Base-by-base conservation (phyloP, 148 eudicot genomes). In the Diospyros kaki region DNA sequence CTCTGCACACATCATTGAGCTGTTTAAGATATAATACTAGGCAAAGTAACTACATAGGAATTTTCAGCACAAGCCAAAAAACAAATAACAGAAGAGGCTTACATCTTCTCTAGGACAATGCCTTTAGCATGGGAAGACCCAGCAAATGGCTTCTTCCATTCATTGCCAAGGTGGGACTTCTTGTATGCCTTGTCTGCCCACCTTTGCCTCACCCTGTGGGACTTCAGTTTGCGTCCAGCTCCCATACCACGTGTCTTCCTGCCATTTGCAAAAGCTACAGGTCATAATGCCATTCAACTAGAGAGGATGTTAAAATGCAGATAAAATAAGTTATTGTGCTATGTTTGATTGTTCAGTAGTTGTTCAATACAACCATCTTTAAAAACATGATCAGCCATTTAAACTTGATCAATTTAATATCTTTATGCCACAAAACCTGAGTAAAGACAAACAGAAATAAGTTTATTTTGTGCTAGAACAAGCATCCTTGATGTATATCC, bases 121-220 rank as follows among this genome's bases (percentile, higher is more conserved):
- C 98, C 98, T 69, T 93, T 93, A 38, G 97, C 98, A 52, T 93
- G 98, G 39, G 98, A 93, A 45, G 97, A 93, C 1, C 98, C 98
- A 66, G 94, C 88, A 67, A 93, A 93, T 0, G 98, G 97, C 71
- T 93, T 93, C 88, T 91, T 91, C 98, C 98, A 93, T 62, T 93
- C 98, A 62, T 93, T 93, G 0, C 97, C 98, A 62, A 91, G 94
- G 68, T 93, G 92, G 9, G 98, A 93, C 80, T 93, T 93, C 87
- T 93, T 93, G 81, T 93, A 93, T 9, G 89, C 73, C 77, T 93
- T 93, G 78, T 93, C 98, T 40, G 94, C 94, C 98, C 98, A 93
- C 79, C 96, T 93, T 73, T 93, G 92, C 74, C 83, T 84, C 17
- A 87, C 84, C 4, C 96, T 94, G 82, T 91, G 96, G 73, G 89